Base-by-base conservation (phyloP, 2,329 filamentous ascomycete genomes). In the Colletotrichum theobromicola region DNA sequence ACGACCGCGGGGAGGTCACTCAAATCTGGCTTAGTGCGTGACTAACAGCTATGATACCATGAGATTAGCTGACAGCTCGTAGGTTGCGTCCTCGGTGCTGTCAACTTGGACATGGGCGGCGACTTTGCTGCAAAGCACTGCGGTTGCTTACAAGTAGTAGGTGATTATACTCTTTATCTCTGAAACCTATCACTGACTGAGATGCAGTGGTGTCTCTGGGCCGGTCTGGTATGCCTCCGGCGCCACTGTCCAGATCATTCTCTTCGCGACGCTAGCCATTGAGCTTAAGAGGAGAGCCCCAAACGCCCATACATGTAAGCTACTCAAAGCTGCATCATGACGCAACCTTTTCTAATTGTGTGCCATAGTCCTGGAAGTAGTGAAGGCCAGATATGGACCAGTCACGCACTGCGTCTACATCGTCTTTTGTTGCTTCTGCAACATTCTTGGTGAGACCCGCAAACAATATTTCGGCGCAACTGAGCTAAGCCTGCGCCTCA, bases 81-180 rank as follows among this genome's bases (percentile, higher is more conserved):
- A 75, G 70, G 73, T 98, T 1, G 94, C 94, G 13, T 94, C 94
- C 7, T 95, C 95, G 18, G 95, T 98, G n/a, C 95, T 98, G 5
- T 96, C 94, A 18, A 95, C 93, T 7, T 98, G 96, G 95, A 98
- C 95, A 0, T 98, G 95, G 95, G 95, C 95, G 1, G 95, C 94
- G 26, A 97, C 94, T 0, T 87, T 96, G 2, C 88, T 97, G 4
- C 94, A 97, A 80, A 94, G 91, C 2, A 93, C 94, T 1, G 91
- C 92, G n/a, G 94, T 98, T 21, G 94, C 94, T 76, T 98, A 98
- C 83, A 88, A 91, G 76, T 96, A 96, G 72, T 75, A 15, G 69
- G 60, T 2, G 15, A 16, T 3, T 34, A 2, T 7, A 18, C 3
- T 0, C 4, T 21, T 15, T 5, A 2, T n/a, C 4, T 3, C 2